A percentile compares a stretch with the other conserved stretches of the same genome.
Evolutionary conservation across 192 early-diverging fungal species (phyloP).

Genomic region (Entophlyctis helioformis): DNA sequence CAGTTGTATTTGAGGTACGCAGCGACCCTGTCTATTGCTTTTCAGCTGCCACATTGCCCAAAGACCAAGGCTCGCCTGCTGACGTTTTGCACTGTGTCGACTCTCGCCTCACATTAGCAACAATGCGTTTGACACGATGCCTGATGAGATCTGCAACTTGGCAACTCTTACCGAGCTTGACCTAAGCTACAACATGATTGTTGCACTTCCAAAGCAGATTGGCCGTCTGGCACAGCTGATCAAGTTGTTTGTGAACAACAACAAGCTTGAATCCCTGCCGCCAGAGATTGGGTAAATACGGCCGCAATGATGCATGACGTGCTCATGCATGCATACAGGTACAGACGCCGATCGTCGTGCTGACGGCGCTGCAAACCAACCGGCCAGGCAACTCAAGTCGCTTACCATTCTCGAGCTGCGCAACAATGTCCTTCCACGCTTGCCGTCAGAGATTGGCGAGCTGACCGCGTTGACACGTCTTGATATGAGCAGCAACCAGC

Average conservation of each 20-base stretch:
- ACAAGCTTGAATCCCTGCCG: slow-evolving; percentile 30
- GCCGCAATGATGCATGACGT: no score
- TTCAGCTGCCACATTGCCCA: no score
- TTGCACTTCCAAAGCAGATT: slow-evolving; percentile 26
- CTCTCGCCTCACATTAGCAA: no score
- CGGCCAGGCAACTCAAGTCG: slow-evolving; percentile 8
- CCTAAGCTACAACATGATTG: slow-evolving; percentile 23
- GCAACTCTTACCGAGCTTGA: slow-evolving; percentile 22
- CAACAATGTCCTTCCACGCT: slow-evolving; percentile 14
- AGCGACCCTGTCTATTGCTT: no score
- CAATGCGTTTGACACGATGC: slow-evolving; percentile 26
- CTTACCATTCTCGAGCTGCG: slow-evolving; percentile 25
- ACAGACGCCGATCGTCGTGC: no score
- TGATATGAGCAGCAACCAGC: slow-evolving; percentile 21
- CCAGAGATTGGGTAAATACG: slow-evolving; percentile 21
- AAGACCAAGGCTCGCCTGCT: no score
- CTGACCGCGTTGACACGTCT: slow-evolving; percentile 12
- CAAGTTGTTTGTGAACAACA: slow-evolving; percentile 25
- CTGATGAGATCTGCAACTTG: slow-evolving; percentile 33
- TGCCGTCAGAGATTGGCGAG: slow-evolving; percentile 21
- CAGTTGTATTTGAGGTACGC: slow-evolving; percentile 23
- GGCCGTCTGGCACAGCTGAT: slow-evolving; percentile 19
- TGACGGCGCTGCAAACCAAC: no score
- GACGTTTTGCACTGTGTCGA: no score
- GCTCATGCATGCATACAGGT: no score